Evolutionary conservation across 2,329 filamentous ascomycete genomes (phyloP).

Genomic region (Fusarium pseudoanthophilum): DNA sequence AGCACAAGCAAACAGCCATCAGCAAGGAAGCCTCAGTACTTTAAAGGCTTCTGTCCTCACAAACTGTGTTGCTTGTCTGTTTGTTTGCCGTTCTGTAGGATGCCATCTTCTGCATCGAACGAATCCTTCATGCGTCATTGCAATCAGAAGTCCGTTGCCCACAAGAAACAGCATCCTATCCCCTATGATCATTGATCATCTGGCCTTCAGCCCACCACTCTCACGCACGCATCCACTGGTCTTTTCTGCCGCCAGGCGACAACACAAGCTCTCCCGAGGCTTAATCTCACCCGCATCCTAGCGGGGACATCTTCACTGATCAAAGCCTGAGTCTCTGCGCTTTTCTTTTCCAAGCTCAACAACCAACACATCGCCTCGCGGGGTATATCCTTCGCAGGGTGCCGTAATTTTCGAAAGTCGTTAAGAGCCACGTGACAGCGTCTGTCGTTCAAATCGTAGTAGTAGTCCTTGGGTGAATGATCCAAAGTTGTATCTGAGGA

Average conservation of each 20-base stretch:
- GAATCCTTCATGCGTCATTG: neutral
- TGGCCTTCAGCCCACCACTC: constrained; percentile 50
- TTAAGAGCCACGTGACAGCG: constrained; percentile 52
- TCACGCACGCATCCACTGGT: constrained; percentile 47
- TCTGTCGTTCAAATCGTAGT: constrained; percentile 51
- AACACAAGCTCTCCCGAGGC: constrained; percentile 43
- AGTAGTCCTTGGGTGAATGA: constrained; percentile 49
- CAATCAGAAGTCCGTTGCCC: constrained; percentile 17
- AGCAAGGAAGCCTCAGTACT: constrained; percentile 25
- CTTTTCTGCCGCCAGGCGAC: constrained; percentile 38
- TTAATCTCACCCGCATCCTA: constrained; percentile 34
- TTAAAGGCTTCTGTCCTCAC: constrained; percentile 19
- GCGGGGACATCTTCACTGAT: constrained; percentile 36
- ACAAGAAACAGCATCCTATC: constrained; percentile 42
- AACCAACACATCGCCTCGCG: constrained; percentile 52
- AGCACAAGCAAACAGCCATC: constrained; percentile 32
- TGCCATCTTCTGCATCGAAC: constrained; percentile 31
- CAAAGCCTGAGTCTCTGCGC: constrained; percentile 45
- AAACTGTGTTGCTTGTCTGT: constrained; percentile 10
- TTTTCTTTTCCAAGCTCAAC: constrained; percentile 49
- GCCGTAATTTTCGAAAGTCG: constrained; percentile 50
- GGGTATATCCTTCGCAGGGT: constrained; percentile 57
- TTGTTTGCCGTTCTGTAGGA: constrained; percentile 39
- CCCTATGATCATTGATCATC: constrained; percentile 43
- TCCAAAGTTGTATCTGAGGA: constrained; percentile 48